Base-by-base conservation (phyloP, 371 early-diverging fungal genomes). In the Mortierella polycephala region DNA sequence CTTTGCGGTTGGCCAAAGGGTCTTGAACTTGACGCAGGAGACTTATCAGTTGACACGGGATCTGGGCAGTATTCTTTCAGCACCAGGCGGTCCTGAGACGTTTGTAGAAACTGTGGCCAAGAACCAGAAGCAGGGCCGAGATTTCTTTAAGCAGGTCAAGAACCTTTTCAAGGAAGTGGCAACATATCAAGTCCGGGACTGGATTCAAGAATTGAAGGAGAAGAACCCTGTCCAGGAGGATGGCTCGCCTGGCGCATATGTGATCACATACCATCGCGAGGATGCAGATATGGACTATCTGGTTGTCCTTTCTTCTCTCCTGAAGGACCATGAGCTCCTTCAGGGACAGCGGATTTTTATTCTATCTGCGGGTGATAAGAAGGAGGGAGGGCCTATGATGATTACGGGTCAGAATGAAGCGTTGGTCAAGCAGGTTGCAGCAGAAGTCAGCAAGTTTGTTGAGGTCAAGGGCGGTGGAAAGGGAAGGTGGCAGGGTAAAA, bases 1-100 rank as follows among this genome's bases (percentile, higher is more conserved):
- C 75, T 94, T 93, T 69, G 80, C 89, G 13, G 85, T 87, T 46
- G 93, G 93, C 12, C 83, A 86, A 44, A 86, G 94, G 16, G 91
- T 91, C 5, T 39, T 90, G 9, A 71, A 83, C 40, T 68, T 84
- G 2, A 67, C 89, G 30, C 85, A 87, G 41, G 69, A 73, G 8
- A 75, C 82, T 5, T 83, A 90, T 20, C 65, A 67, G 7, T 74
- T 88, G 37, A 85, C 87, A 7, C 81, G 85, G 9, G 83, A 85
- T 14, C 64, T 94, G 40, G 84, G 81, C 8, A 63, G 62, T 2
- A 55, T 92, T 11, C 82, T 93, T 21, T 87, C 91, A 1, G 85
- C 84, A 1, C 87, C 86, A 9, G 80, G 73, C 14, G 80, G 80
- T 11, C 91, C 85, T 7, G 91, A 91, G 57, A 57, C 73, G 0